Evolutionary conservation across 345 rosid genomes (phyloP).

Genomic region (Firmiana major): DNA sequence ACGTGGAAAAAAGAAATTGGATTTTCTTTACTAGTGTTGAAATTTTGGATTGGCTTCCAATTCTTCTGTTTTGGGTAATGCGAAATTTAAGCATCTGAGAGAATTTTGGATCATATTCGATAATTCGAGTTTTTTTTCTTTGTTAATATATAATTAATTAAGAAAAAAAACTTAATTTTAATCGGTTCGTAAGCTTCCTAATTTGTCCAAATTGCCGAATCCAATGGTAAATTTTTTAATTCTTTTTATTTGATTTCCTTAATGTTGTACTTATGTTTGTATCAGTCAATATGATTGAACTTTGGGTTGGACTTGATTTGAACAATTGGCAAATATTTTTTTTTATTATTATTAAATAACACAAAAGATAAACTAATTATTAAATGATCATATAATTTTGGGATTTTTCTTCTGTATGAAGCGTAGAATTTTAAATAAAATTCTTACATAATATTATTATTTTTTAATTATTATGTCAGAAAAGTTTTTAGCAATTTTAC

Average conservation of each 20-base stretch:
- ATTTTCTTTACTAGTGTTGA: not conserved
- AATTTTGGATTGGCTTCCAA: not conserved
- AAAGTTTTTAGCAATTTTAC: no score
- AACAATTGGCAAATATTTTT: no score
- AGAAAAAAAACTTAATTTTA: not conserved
- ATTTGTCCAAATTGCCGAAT: not conserved
- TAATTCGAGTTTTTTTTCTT: not conserved
- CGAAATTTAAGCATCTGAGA: not conserved
- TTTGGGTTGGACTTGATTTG: not conserved
- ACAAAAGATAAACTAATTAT: no score
- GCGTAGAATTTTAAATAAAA: no score
- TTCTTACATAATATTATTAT: no score
- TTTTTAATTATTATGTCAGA: no score
- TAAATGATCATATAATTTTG: no score
- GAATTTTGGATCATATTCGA: slow-evolving; percentile 2
- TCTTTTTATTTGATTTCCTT: not conserved
- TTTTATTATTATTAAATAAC: no score
- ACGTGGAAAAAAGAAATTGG: not conserved
- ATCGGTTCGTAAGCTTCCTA: not conserved
- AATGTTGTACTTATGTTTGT: not conserved
- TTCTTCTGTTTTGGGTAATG: not conserved
- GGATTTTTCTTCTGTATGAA: no score
- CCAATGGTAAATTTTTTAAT: not conserved
- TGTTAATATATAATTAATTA: not conserved
- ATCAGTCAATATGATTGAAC: not conserved